These are phyloP conservation scores for Spatholobus suberectus DNA, from an alignment of 306 rosid species.

Conservation along the genomic window DNA sequence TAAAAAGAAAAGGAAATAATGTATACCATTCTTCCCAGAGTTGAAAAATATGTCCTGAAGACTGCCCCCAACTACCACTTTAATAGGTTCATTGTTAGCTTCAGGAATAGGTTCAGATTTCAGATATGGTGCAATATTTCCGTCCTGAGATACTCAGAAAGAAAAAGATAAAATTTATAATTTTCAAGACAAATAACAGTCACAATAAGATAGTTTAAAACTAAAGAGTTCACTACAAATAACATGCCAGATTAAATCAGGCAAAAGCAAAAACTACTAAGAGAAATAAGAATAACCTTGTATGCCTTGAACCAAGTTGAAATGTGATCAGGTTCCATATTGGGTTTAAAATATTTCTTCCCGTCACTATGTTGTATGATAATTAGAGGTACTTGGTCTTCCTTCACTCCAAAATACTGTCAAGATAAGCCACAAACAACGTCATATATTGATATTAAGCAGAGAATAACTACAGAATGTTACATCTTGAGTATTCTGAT, in stretches of 20 bases:
- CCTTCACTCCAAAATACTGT: constrained; percentile 84
- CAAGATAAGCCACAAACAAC: constrained; percentile 32
- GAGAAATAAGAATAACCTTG: constrained; percentile 61
- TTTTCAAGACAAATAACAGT: not conserved
- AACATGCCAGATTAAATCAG: not conserved
- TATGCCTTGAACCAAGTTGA: constrained; percentile 75
- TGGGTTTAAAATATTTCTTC: constrained; percentile 71
- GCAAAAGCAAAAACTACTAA: not conserved
- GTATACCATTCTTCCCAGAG: constrained; percentile 84
- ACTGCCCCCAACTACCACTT: constrained; percentile 79
- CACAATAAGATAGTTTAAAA: not conserved
- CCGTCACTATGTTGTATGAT: constrained; percentile 68
- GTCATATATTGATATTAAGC: constrained; percentile 31
- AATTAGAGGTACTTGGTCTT: constrained; percentile 82
- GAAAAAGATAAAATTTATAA: not conserved
- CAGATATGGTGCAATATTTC: constrained; percentile 60
- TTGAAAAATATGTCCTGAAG: constrained; percentile 75
- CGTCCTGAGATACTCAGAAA: constrained; percentile 67
- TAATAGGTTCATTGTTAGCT: constrained; percentile 81
- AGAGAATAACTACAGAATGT: not conserved
- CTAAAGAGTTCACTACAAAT: not conserved
- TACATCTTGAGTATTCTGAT: not conserved
- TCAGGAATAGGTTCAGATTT: constrained; percentile 92
- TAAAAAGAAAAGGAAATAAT: not conserved
- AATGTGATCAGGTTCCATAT: constrained; percentile 70